Evolutionary conservation across 2,329 filamentous ascomycete species (phyloP), one percentile per base, ranked within the genome.

Genomic region (Didymosphaeria variabile): DNA sequence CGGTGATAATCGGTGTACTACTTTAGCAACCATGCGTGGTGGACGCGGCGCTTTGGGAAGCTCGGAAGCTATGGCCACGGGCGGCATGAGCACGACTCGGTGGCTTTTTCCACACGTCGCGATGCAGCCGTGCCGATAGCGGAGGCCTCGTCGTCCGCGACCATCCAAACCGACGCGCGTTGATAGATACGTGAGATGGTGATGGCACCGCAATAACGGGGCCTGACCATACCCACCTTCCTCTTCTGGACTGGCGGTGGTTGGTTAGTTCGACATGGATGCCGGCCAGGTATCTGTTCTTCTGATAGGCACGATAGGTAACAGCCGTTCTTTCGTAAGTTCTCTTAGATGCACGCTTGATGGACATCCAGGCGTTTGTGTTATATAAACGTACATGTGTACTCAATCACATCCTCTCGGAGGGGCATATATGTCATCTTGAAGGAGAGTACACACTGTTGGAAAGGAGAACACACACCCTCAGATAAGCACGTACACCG

Each of bases 41-140:
- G 17, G 36, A 40, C 6, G 13, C 15, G 21, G 21, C 34, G 15
- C 34, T 42, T 44, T 29, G 51, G 51, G 23, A 53, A 53, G 51
- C 34, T 40, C 32, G 50, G 32, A 31, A 53, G 34, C 34, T 53
- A 42, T 40, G 50, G 50, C 36, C 36, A 53, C 9, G 17, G 47
- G 19, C 19, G 36, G 13, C n/a, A 26, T 6, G 49, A 26, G 49
- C 32, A 38, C 21, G 21, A 29, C 15, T 26, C 19, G 34, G 36
- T 19, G 36, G 50, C 4, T 6, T 6, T 29, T 29, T 29, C 26
- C 19, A 31, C 29, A 36, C 36, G 29, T 29, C 21, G n/a, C n/a
- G 5, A 23, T 34, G 26, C 32, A 13, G 32, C 12, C 6, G 26
- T 31, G 46, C 23, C 13, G 46, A n/a, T 10, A 13, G 15, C 10